phyloP scores from a whole-genome alignment of 2,329 filamentous ascomycete genomes.

The Xylariaceae sp. region DNA sequence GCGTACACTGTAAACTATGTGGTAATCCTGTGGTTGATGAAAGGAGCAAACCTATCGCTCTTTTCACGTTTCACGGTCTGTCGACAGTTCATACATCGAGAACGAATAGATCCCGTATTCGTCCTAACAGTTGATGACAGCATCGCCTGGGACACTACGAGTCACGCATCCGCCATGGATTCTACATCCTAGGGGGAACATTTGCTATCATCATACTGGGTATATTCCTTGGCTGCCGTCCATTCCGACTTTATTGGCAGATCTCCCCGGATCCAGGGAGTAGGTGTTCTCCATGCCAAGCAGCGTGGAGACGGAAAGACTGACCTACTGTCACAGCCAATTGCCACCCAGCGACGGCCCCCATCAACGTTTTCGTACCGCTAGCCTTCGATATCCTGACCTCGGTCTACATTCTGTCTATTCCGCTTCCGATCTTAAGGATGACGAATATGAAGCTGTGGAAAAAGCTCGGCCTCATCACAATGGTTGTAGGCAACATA shows the following conservation, averaged over 20 bases:
- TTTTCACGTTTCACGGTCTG: conserved; percentile 49
- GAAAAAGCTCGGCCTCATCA: conserved; percentile 19
- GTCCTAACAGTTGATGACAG: conserved; percentile 37
- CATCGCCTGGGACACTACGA: conserved; percentile 35
- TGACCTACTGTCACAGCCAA: not conserved
- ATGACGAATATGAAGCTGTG: conserved; percentile 18
- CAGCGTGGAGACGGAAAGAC: not conserved
- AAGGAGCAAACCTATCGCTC: conserved; percentile 53
- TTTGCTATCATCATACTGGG: conserved; percentile 48
- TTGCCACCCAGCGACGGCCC: conserved; percentile 8
- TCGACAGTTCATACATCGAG: too few species aligned
- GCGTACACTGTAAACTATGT: conserved; percentile 54
- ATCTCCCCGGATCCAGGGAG: conserved; percentile 55
- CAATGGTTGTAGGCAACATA: conserved; percentile 14
- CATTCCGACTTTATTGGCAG: conserved; percentile 54
- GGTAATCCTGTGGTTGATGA: conserved; percentile 51
- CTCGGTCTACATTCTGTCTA: conserved; percentile 17
- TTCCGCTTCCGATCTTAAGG: conserved; percentile 19
- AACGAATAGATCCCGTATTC: too few species aligned
- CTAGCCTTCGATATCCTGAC: conserved; percentile 15
- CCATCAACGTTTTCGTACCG: conserved; percentile 7
- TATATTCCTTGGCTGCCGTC: conserved; percentile 49
- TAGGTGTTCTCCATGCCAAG: conserved; percentile 27
- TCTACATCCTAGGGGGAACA: conserved; percentile 43
- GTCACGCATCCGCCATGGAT: conserved; percentile 39